A percentile compares a stretch with the other conserved stretches of the same genome.
Conservation (phyloP, 768 basidiomycete species). For the Terana coerulea region DNA sequence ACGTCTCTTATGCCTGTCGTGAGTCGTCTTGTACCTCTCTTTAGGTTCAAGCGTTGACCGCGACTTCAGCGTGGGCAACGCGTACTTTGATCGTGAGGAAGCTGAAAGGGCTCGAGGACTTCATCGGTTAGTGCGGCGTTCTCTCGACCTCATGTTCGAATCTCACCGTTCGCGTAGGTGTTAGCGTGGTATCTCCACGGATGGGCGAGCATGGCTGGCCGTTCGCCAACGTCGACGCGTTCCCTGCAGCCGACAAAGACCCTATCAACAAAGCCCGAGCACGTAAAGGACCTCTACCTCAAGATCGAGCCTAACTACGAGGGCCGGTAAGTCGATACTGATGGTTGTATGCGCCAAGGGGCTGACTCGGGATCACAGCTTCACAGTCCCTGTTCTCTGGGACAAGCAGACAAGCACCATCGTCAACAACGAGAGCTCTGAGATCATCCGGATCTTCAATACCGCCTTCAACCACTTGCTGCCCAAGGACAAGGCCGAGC, state of each 20-base stretch:
- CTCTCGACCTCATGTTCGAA: conserved; percentile 69
- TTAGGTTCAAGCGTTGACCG: neutral
- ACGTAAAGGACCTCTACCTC: conserved; percentile 85
- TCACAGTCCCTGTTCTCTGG: conserved; percentile 90
- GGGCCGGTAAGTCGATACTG: conserved; percentile 44
- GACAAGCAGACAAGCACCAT: conserved; percentile 85
- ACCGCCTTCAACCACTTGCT: conserved; percentile 74
- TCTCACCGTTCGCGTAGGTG: conserved; percentile 52
- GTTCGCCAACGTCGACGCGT: conserved; percentile 65
- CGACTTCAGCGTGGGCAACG: conserved; percentile 92
- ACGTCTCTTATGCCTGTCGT: conserved; percentile 87
- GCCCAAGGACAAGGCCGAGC: conserved; percentile 53
- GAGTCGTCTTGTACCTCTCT: conserved; percentile 25
- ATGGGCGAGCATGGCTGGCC: conserved; percentile 91
- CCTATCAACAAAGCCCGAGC: conserved; percentile 61
- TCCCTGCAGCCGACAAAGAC: conserved; percentile 71
- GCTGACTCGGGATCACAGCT: conserved; percentile 31
- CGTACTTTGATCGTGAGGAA: conserved; percentile 83
- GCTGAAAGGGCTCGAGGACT: conserved; percentile 85
- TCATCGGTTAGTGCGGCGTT: conserved; percentile 51
- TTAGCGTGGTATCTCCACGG: conserved; percentile 85
- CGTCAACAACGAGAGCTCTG: conserved; percentile 94
- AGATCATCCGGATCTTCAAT: conserved; percentile 95
- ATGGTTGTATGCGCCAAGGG: conserved; percentile 23
- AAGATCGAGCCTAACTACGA: conserved; percentile 66